Percentiles rank a stretch among this genome's conserved stretches.
phyloP scores from a whole-genome alignment of 768 basidiomycete species.

The Rhodotorula paludigena region DNA sequence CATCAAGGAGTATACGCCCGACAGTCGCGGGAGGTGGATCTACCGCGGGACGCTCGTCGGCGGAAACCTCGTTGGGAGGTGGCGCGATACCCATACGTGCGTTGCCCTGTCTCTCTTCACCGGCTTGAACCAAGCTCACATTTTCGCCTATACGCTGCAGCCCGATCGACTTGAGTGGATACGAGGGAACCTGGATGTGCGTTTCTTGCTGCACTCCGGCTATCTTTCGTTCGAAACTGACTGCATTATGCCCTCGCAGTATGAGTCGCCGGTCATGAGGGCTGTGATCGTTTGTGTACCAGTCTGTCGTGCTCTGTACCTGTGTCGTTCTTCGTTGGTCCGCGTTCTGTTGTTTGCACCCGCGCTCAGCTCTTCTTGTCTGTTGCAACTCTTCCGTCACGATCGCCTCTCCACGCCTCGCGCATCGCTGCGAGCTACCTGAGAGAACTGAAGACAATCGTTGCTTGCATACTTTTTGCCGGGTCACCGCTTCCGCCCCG shows the following conservation, averaged over 20 bases:
- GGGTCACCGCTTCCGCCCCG: no score
- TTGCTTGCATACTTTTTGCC: no score
- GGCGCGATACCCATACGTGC: slow-evolving; percentile 58
- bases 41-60: slow-evolving; percentile 72
- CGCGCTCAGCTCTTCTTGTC: neutral
- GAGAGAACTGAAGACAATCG: no score
- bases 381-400: neutral
- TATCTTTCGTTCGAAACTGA: neutral
- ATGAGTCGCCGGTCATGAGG: slow-evolving; percentile 11
- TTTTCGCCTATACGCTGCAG: no score
- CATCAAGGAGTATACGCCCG: slow-evolving; percentile 65
- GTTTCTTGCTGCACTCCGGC: neutral
- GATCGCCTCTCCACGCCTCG: no score
- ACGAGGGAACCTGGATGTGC: slow-evolving; percentile 33
- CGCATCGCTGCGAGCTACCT: neutral
- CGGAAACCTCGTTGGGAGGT: slow-evolving; percentile 72
- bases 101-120: neutral
- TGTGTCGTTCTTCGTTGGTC: neutral
- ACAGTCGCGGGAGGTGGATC: slow-evolving; percentile 66
- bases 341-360: no score
- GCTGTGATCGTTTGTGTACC: neutral
- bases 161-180: slow-evolving; percentile 30
- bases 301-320: no score
- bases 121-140: no score
- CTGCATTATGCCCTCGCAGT: neutral